A percentile compares a stretch with the other conserved stretches of the same genome.
These are phyloP conservation scores for Cytospora mali DNA, from an alignment of 2,329 filamentous ascomycete species.

Conservation along the genomic window DNA sequence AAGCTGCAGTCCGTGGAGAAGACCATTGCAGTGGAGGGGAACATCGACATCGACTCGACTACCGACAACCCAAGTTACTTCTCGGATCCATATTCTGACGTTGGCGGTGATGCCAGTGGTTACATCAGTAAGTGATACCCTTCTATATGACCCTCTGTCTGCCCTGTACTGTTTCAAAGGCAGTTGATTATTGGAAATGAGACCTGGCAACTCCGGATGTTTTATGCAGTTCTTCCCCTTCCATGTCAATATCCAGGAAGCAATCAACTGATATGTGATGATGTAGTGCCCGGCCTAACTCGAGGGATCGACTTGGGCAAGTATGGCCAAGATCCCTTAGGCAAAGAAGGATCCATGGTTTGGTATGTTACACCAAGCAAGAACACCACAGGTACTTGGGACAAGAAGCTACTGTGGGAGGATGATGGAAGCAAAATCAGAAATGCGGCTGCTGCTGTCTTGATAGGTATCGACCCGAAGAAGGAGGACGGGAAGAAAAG, in stretches of 20 bases:
- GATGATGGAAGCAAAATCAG: conserved; percentile 58
- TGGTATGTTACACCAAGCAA: conserved; percentile 41
- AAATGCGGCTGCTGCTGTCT: conserved; percentile 52
- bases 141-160: background rate
- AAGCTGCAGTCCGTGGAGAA: background rate
- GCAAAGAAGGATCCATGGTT: conserved; percentile 48
- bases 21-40: conserved; percentile 45
- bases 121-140: conserved; percentile 34
- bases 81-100: conserved; percentile 51
- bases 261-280: background rate
- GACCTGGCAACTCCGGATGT: background rate
- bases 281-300: conserved; percentile 50
- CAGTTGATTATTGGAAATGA: too few relatives aligned
- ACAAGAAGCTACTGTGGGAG: conserved; percentile 55
- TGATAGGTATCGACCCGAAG: conserved; percentile 55
- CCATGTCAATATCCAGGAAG: background rate
- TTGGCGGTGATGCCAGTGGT: conserved; percentile 52
- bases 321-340: conserved; percentile 39
- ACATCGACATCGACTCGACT: conserved; percentile 46
- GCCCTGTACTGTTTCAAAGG: background rate
- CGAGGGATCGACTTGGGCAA: conserved; percentile 42
- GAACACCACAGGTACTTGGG: conserved; percentile 38
- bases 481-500: conserved; percentile 46
- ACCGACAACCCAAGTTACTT: conserved; percentile 64
- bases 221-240: background rate